phyloP scores from a whole-genome alignment of 495 filamentous ascomycete genomes.

The Trichoderma asperelloides region DNA sequence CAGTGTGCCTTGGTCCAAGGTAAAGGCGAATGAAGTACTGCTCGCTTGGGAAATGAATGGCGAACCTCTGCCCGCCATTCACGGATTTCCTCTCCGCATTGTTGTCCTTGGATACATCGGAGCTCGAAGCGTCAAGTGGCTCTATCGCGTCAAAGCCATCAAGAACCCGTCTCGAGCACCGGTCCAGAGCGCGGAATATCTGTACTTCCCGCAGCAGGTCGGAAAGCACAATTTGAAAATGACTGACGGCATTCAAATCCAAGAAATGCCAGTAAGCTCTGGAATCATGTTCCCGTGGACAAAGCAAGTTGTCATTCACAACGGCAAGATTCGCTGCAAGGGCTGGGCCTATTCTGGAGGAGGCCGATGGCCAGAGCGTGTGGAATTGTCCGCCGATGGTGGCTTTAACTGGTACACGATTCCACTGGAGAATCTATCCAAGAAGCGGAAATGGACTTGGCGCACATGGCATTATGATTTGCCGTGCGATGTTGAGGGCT shows the following conservation, averaged over 20 bases:
- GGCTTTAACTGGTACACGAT: constrained; percentile 51
- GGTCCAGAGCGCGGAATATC: constrained; percentile 45
- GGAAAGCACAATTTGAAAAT: constrained; percentile 50
- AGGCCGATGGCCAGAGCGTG: constrained; percentile 48
- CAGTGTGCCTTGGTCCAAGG: constrained; percentile 55
- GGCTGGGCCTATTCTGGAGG: constrained; percentile 56
- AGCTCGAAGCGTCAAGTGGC: constrained; percentile 90
- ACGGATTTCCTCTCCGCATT: constrained; percentile 75
- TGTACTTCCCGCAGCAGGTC: constrained; percentile 50
- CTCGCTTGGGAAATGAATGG: constrained; percentile 84
- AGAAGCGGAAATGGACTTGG: constrained; percentile 49
- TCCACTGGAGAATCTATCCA: constrained; percentile 38
- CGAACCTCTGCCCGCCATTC: constrained; percentile 71
- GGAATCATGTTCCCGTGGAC: constrained; percentile 49
- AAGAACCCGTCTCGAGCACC: constrained; percentile 59
- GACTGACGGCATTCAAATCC: constrained; percentile 48
- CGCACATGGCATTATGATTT: constrained; percentile 43
- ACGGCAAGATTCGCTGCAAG: constrained; percentile 40
- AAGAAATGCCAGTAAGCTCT: constrained; percentile 54
- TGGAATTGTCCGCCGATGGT: constrained; percentile 50
- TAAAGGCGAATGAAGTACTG: constrained; percentile 55
- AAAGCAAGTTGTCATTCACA: constrained; percentile 45
- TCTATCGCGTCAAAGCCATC: constrained; percentile 76
- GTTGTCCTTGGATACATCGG: constrained; percentile 93
- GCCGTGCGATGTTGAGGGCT: constrained; percentile 50